Percentiles rank a stretch among this genome's conserved stretches.
Conservation (phyloP, 106 monocot species). For the Acanthochlamys bracteata region DNA sequence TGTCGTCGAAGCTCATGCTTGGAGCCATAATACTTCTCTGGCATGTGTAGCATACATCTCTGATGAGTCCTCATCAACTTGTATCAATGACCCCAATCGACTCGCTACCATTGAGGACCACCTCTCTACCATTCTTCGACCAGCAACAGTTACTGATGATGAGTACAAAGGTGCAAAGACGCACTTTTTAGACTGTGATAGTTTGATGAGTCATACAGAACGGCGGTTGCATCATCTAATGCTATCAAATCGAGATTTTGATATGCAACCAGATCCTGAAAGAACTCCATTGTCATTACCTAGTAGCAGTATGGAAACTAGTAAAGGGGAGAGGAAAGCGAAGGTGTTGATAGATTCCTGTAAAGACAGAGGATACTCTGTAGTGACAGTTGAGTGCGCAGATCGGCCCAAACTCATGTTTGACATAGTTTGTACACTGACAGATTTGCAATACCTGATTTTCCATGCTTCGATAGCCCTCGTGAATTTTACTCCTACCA, state of each 20-base stretch:
- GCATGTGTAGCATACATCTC: conserved; percentile 62
- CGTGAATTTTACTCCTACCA: conserved; percentile 37
- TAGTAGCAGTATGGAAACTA: not conserved
- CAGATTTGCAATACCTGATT: conserved; percentile 55
- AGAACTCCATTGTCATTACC: conserved; percentile 6
- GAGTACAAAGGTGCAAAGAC: conserved; percentile 28
- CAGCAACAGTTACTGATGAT: conserved; percentile 4
- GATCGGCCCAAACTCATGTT: conserved; percentile 71
- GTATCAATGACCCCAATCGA: conserved; percentile 36
- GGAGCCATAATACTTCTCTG: conserved; percentile 59
- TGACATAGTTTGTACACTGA: conserved; percentile 62
- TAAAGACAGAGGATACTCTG: conserved; percentile 47
- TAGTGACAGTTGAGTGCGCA: conserved; percentile 47
- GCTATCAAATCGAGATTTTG: conserved; percentile 48
- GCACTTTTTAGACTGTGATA: conserved; percentile 23
- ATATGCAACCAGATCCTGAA: conserved; percentile 3
- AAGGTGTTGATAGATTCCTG: conserved; percentile 40
- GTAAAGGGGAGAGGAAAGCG: conserved; percentile 25
- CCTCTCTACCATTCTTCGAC: conserved; percentile 48
- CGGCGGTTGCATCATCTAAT: conserved; percentile 62
- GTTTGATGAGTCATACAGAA: conserved; percentile 30
- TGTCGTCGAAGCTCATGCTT: conserved; percentile 65
- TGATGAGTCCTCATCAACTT: conserved; percentile 33
- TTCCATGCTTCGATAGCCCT: conserved; percentile 58
- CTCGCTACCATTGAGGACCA: conserved; percentile 55